Evolutionary conservation across 805 yeast species (phyloP).

Genomic region (Kluyveromyces aestuarii): DNA sequence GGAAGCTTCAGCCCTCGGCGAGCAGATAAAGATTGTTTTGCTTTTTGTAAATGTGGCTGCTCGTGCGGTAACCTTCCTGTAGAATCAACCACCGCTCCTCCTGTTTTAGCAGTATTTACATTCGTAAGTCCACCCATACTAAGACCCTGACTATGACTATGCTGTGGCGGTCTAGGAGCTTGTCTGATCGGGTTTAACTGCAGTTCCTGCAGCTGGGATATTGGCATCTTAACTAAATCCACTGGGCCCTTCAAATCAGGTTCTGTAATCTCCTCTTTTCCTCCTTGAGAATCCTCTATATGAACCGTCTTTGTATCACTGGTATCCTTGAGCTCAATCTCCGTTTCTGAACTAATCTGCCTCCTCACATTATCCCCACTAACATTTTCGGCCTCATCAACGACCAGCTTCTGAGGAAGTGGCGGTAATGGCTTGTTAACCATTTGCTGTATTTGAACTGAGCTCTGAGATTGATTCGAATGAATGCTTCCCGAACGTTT

Average conservation of each 20-base stretch:
- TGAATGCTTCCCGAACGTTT: constrained; percentile 30
- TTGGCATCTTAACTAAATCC: background rate
- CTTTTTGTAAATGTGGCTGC: constrained; percentile 1
- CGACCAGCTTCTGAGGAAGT: constrained; percentile 22
- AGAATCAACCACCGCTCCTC: constrained; percentile 1
- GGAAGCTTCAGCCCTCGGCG: constrained; percentile 74
- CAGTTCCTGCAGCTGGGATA: constrained; percentile 19
- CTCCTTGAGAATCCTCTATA: background rate
- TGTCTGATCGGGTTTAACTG: constrained; percentile 22
- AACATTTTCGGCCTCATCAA: constrained; percentile 1
- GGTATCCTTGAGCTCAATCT: background rate
- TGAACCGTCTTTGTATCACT: background rate
- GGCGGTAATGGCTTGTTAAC: constrained; percentile 37
- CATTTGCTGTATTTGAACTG: constrained; percentile 17
- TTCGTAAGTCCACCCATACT: too few relatives aligned
- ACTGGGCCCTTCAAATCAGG: background rate
- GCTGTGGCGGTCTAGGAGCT: constrained; percentile 6
- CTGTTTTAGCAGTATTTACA: background rate
- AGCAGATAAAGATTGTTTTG: constrained; percentile 43
- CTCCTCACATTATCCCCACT: background rate
- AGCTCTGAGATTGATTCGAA: constrained; percentile 12
- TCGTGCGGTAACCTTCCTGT: constrained; percentile 35
- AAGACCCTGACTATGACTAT: constrained; percentile 7
- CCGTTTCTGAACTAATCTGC: constrained; percentile 6
- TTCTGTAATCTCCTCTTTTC: background rate